Conservation (phyloP, 176 grass and related monocot genomes). For the sorghum (Sorghum bicolor) region DNA sequence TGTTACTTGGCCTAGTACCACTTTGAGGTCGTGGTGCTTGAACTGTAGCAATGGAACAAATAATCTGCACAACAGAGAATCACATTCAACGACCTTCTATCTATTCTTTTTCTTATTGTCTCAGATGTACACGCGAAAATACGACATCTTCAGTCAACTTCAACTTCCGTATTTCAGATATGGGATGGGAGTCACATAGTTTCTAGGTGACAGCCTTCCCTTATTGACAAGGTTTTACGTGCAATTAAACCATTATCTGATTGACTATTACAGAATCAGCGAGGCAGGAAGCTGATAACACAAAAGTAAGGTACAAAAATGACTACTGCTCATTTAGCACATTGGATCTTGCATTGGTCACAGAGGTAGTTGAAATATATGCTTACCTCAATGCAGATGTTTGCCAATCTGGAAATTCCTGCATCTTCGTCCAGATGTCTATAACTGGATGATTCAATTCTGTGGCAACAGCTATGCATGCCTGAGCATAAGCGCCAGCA, state of each 20-base stretch:
- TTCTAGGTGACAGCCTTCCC: neutral
- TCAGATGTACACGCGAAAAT: neutral
- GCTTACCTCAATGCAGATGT: constrained; percentile 56
- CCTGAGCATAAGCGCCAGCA: constrained; percentile 77
- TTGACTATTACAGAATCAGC: neutral
- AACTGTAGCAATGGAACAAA: neutral
- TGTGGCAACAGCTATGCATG: constrained; percentile 67
- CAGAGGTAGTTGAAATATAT: neutral
- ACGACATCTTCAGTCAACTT: neutral
- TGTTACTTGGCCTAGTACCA: neutral
- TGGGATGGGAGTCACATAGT: neutral
- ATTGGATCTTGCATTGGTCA: neutral
- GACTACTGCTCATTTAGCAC: neutral
- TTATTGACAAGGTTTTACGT: neutral
- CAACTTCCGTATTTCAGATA: neutral
- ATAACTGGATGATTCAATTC: constrained; percentile 59
- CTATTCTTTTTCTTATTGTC: neutral
- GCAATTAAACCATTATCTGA: neutral
- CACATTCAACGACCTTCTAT: neutral
- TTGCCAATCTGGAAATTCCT: constrained; percentile 66
- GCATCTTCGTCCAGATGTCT: constrained; percentile 88
- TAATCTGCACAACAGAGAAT: neutral
- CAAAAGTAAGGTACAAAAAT: neutral
- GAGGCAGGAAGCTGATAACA: neutral
- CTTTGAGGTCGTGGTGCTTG: neutral